phyloP scores from a whole-genome alignment of 1,284 basidiomycete species.

The Kalmanozyma brasiliensis region DNA sequence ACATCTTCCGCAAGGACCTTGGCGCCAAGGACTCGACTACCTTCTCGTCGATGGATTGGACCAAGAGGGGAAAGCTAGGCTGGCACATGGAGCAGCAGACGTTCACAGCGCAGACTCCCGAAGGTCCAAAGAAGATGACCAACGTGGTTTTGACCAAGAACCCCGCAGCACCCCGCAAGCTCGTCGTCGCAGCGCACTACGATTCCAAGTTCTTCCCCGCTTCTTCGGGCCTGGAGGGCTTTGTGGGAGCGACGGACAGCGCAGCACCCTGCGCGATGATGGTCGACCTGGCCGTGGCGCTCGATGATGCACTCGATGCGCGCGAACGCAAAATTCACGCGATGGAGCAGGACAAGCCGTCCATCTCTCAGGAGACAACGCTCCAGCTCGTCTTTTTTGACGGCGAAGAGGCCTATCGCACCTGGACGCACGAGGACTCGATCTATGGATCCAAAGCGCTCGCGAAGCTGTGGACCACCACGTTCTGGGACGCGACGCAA shows the following conservation, averaged over 20 bases:
- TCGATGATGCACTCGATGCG: conserved; percentile 57
- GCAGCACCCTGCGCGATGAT: conserved; percentile 91
- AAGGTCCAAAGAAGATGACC: conserved; percentile 82
- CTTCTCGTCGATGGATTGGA: conserved; percentile 11
- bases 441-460: conserved; percentile 82
- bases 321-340: conserved; percentile 34
- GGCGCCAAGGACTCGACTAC: conserved; percentile 12
- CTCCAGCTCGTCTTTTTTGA: conserved; percentile 97
- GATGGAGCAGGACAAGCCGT: conserved; percentile 5
- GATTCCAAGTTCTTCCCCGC: conserved; percentile 94
- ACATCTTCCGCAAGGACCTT: conserved; percentile 41
- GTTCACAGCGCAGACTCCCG: conserved; percentile 74
- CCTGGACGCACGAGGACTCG: conserved; percentile 89
- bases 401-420: conserved; percentile 93
- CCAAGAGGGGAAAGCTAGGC: conserved; percentile 20
- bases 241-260: conserved; percentile 96
- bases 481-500: conserved; percentile 30
- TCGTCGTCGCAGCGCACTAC: conserved; percentile 92
- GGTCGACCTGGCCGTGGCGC: conserved; percentile 58
- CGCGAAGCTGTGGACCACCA: conserved; percentile 43
- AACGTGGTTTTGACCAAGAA: conserved; percentile 92
- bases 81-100: conserved; percentile 60
- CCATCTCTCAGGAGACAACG: conserved; percentile 77
- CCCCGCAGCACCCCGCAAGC: conserved; percentile 82
- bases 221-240: conserved; percentile 74